Percentiles rank a stretch among this genome's conserved stretches.
phyloP scores from a whole-genome alignment of 805 yeast genomes.

The Ogataea methanolica region DNA sequence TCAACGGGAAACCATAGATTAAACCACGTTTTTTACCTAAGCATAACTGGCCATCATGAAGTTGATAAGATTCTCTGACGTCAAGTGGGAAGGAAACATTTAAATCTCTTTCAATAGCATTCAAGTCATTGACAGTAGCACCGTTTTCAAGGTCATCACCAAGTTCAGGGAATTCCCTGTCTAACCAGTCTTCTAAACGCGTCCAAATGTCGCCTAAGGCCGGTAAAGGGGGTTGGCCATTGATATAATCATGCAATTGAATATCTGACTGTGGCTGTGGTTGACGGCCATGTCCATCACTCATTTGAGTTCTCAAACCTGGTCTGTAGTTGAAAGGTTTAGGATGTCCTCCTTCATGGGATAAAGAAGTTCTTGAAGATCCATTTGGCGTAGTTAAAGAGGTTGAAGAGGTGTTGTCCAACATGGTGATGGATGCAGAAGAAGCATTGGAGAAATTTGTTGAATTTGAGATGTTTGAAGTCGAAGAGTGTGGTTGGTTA shows the following conservation, averaged over 20 bases:
- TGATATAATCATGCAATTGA: conserved; percentile 34
- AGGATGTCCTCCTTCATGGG: conserved; percentile 8
- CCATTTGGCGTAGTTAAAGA: conserved; percentile 36
- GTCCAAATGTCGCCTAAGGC: conserved; percentile 84
- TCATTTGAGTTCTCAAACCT: conserved; percentile 34
- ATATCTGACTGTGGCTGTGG: conserved; percentile 44
- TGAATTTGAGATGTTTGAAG: conserved; percentile 20
- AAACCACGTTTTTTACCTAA: conserved; percentile 75
- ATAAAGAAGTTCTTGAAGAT: conserved; percentile 34
- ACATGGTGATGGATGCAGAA: conserved; percentile 26
- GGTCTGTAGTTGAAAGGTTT: conserved; percentile 39
- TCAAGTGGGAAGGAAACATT: conserved; percentile 72
- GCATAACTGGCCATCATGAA: conserved; percentile 89
- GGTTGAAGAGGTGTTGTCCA: conserved; percentile 28
- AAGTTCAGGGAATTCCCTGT: conserved; percentile 74
- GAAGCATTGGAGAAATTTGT: conserved; percentile 16
- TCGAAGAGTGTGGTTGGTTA: conserved; percentile 21
- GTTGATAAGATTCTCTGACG: conserved; percentile 69
- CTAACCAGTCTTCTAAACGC: conserved; percentile 81
- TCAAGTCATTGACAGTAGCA: conserved; percentile 75
- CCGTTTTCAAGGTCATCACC: conserved; percentile 72
- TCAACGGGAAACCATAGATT: conserved; percentile 71
- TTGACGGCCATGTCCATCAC: conserved; percentile 29
- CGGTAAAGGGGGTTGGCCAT: conserved; percentile 49
- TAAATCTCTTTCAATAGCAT: conserved; percentile 80